phyloP scores from a whole-genome alignment of 2,329 filamentous ascomycete genomes.

The Cylindrodendrum hubeiense region DNA sequence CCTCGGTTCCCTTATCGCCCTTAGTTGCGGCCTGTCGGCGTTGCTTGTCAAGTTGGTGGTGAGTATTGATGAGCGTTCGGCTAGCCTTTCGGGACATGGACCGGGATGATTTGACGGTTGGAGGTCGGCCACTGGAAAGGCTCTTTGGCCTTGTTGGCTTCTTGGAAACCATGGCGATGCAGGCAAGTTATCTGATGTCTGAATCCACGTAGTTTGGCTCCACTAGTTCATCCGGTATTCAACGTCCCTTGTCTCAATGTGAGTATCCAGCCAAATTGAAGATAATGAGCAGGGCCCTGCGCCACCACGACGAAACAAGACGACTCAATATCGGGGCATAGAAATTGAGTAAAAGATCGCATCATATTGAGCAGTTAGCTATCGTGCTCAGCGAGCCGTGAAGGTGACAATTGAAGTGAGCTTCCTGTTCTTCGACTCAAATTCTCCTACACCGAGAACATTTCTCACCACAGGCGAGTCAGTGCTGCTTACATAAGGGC shows the following conservation, averaged over 20 bases:
- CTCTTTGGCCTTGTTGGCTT: slow-evolving; percentile 62
- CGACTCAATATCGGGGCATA: too few species aligned
- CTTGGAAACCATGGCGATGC: slow-evolving; percentile 57
- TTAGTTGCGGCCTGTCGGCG: slow-evolving; percentile 65
- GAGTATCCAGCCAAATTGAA: neutral
- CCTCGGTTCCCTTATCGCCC: slow-evolving; percentile 63
- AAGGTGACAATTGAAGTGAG: neutral
- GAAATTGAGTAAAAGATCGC: neutral
- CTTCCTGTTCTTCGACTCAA: neutral
- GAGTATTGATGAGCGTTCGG: slow-evolving; percentile 72
- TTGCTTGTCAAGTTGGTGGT: slow-evolving; percentile 75
- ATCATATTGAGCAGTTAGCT: neutral
- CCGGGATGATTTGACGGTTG: slow-evolving; percentile 62
- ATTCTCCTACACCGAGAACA: neutral
- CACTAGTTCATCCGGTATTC: neutral
- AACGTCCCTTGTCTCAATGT: neutral
- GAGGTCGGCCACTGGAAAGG: slow-evolving; percentile 65
- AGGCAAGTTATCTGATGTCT: neutral
- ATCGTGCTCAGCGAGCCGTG: neutral
- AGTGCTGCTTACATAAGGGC: slow-evolving; percentile 22
- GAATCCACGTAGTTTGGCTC: neutral
- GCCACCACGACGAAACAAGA: neutral
- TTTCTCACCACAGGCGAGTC: neutral
- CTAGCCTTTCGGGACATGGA: slow-evolving; percentile 76
- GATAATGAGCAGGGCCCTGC: too few species aligned